A percentile compares a stretch with the other conserved stretches of the same genome.
phyloP scores from a whole-genome alignment of 2,329 filamentous ascomycete species.

The Cladophialophora yegresii region DNA sequence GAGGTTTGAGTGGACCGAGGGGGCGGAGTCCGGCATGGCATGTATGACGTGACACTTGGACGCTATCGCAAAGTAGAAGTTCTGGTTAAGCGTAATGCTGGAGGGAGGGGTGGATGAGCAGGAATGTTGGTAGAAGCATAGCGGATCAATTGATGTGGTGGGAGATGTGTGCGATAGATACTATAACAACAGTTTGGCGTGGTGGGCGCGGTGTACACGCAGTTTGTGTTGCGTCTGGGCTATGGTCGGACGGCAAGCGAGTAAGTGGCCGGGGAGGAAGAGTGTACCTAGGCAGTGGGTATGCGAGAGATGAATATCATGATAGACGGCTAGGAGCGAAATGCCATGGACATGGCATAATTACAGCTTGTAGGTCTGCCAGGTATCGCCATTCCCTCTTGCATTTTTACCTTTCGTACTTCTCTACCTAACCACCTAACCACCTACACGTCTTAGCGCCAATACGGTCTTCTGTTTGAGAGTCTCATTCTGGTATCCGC shows the following conservation, averaged over 20 bases:
- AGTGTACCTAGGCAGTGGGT: neutral
- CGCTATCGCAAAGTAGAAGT: too few relatives aligned
- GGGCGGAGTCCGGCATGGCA: conserved; percentile 39
- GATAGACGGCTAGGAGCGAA: neutral
- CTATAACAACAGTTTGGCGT: too few relatives aligned
- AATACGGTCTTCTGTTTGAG: neutral
- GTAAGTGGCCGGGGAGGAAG: too few relatives aligned
- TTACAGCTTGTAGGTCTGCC: neutral
- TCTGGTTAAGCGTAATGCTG: conserved; percentile 9
- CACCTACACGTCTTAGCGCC: neutral
- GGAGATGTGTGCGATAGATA: neutral
- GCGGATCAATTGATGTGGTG: too few relatives aligned
- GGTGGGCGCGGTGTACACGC: too few relatives aligned
- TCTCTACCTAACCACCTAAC: too few relatives aligned
- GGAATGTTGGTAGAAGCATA: too few relatives aligned
- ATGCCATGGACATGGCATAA: neutral
- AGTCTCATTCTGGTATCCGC: neutral
- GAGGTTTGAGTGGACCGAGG: conserved; percentile 36
- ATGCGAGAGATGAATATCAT: neutral
- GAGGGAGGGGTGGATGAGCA: too few relatives aligned
- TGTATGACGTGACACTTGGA: too few relatives aligned
- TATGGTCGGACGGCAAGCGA: too few relatives aligned
- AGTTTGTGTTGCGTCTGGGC: too few relatives aligned
- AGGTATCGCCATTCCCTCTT: neutral
- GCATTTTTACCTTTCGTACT: neutral